These are phyloP conservation scores for Chlorella sp. DNA, from an alignment of 139 green algal genomes.

Conservation along the genomic window DNA sequence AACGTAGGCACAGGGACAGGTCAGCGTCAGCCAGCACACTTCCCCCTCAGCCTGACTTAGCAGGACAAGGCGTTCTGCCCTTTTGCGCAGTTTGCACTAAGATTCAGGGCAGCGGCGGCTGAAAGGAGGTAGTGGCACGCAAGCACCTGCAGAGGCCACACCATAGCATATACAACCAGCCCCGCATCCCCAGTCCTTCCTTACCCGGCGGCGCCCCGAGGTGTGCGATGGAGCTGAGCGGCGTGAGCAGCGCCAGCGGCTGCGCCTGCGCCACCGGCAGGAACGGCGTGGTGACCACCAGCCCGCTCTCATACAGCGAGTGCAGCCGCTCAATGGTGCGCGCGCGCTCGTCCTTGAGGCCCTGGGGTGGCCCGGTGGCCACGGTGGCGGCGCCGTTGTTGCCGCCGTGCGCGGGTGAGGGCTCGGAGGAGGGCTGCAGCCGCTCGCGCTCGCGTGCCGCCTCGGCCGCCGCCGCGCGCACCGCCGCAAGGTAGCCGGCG, in stretches of 20 bases:
- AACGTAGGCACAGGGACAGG: too few species aligned
- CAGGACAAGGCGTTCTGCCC: too few species aligned
- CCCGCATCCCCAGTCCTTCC: too few species aligned
- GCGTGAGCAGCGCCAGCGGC: constrained; percentile 58
- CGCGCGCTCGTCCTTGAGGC: constrained; percentile 16
- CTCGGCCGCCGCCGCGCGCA: constrained; percentile 18
- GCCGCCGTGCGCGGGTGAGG: background rate
- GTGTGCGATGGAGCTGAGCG: too few species aligned
- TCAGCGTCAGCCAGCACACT: too few species aligned
- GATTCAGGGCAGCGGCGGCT: too few species aligned
- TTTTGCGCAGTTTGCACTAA: too few species aligned
- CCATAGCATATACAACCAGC: too few species aligned
- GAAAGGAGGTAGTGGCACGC: too few species aligned
- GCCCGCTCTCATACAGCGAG: constrained; percentile 53
- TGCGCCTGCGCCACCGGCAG: constrained; percentile 55
- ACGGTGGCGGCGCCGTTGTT: background rate
- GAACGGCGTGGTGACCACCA: constrained; percentile 78
- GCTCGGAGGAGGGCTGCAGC: background rate
- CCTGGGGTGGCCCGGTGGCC: background rate
- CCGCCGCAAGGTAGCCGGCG: constrained; percentile 20
- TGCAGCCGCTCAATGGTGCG: constrained; percentile 50
- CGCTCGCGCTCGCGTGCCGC: constrained; percentile 1
- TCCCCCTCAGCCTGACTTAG: too few species aligned
- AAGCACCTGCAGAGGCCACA: too few species aligned
- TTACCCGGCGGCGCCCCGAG: too few species aligned